Evolutionary conservation across 2,329 filamentous ascomycete species (phyloP).

Genomic region (Fusarium robinianum): DNA sequence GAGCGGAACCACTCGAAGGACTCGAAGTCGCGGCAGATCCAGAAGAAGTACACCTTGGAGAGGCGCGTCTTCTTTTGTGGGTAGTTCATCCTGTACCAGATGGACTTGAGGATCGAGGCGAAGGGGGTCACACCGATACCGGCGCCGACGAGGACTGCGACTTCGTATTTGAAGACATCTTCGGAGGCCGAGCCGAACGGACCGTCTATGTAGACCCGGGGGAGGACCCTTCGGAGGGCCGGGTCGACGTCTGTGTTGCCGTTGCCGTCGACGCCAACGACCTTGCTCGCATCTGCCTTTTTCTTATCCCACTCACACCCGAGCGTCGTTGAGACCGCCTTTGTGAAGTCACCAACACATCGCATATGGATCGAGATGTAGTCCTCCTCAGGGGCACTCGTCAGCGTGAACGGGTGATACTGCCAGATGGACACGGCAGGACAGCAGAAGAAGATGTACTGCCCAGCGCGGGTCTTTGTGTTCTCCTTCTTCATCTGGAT

Average conservation of each 20-base stretch:
- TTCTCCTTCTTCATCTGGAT: conserved; percentile 92
- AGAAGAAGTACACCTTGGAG: conserved; percentile 90
- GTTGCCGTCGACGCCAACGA: conserved; percentile 68
- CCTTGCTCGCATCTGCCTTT: conserved; percentile 59
- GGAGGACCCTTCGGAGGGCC: conserved; percentile 72
- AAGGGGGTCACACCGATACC: conserved; percentile 88
- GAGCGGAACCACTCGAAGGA: conserved; percentile 91
- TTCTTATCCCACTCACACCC: conserved; percentile 73
- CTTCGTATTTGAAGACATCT: conserved; percentile 88
- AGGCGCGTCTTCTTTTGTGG: conserved; percentile 78
- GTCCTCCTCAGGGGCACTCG: conserved; percentile 85
- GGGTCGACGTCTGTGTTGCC: conserved; percentile 64
- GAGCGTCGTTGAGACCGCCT: conserved; percentile 67
- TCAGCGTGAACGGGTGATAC: conserved; percentile 86
- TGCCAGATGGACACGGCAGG: conserved; percentile 86
- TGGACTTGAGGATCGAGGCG: conserved; percentile 84
- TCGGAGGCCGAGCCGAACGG: conserved; percentile 86
- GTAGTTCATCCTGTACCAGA: conserved; percentile 94
- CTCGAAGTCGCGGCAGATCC: conserved; percentile 86
- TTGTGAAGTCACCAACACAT: conserved; percentile 82
- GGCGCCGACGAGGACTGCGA: conserved; percentile 77
- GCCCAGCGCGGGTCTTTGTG: conserved; percentile 78
- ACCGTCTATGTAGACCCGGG: conserved; percentile 80
- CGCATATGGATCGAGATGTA: conserved; percentile 88
- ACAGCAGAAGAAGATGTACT: conserved; percentile 90